These are phyloP conservation scores for Solanum arcanum DNA, from an alignment of 257 asterid species.

Conservation along the genomic window DNA sequence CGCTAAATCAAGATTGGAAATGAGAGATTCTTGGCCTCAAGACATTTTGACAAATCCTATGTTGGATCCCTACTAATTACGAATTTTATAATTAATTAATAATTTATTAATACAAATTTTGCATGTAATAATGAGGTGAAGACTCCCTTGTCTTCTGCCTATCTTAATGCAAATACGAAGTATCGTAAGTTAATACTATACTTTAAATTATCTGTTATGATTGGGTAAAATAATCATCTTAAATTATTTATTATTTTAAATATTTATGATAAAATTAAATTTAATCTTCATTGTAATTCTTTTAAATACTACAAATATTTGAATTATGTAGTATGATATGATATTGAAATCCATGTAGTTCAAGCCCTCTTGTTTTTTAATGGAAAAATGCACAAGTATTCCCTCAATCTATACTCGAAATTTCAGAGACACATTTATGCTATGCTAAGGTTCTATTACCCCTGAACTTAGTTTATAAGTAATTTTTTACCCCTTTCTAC, in stretches of 20 bases:
- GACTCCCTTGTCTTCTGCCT: background rate
- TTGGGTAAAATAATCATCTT: too few relatives aligned
- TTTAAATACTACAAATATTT: too few relatives aligned
- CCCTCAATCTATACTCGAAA: accelerated
- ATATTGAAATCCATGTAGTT: background rate
- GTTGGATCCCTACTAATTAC: background rate
- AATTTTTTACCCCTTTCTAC: too few relatives aligned
- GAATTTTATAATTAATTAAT: background rate
- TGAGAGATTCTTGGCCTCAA: background rate
- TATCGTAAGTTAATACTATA: background rate
- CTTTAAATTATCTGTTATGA: background rate
- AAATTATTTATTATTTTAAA: too few relatives aligned
- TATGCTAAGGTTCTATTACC: too few relatives aligned
- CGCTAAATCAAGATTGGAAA: background rate
- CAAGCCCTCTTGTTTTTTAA: background rate
- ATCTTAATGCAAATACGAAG: background rate
- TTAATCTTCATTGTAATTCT: background rate
- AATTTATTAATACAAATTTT: background rate
- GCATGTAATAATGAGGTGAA: background rate
- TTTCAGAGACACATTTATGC: too few relatives aligned
- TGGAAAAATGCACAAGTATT: too few relatives aligned
- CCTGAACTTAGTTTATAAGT: too few relatives aligned
- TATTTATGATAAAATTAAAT: too few relatives aligned
- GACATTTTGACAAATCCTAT: background rate
- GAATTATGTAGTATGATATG: background rate